Base-by-base conservation (phyloP, 257 asterid genomes). In the Solanum paucissectum region DNA sequence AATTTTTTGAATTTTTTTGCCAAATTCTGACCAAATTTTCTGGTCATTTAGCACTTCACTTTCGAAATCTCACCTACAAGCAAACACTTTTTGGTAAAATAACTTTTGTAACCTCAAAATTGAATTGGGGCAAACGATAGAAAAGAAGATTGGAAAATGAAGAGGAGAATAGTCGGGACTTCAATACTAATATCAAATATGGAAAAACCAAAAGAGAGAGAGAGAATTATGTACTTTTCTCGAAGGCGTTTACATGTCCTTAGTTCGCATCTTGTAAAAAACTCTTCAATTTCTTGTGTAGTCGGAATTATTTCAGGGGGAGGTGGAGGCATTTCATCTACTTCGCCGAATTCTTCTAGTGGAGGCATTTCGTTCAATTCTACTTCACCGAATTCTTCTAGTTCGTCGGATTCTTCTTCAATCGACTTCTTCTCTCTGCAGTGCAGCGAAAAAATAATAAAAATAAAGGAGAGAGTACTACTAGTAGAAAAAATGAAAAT, bases 251-350 rank as follows among this genome's bases (percentile, higher is more conserved):
- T 84, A 87, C 88, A 92, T 85, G 91, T 83, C 23, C 89, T 84
- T 60, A 87, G 90, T 85, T 94, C 94, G 12, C 91, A 93, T 14
- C 82, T 82, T 14, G 93, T 75, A 87, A 95, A 93, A 90, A 94
- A 94, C 5, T 91, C 94, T 84, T 94, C 95, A 4, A 95, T 75
- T 71, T 94, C 98, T 52, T 60, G 0, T 60, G 29, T 21, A 23
- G 69, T 21, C 69, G 69, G 69, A 23, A 23, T 9, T 1, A 6
- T 20, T 55, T 55, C 11, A 12, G 6, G 52, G 1, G 52, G 16
- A 44, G 16, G 8, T 46, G 18, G 5, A 46, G 18, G 6, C 18
- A 40, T 40, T 40, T 40, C 46, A 11, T 40, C 46, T 40, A 9
- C 3, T 40, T 40, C 12, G 12, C 0, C 49, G 14, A 44, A 44